These are phyloP conservation scores for Pulveroboletus frians DNA, from an alignment of 768 basidiomycete genomes.

Conservation along the genomic window DNA sequence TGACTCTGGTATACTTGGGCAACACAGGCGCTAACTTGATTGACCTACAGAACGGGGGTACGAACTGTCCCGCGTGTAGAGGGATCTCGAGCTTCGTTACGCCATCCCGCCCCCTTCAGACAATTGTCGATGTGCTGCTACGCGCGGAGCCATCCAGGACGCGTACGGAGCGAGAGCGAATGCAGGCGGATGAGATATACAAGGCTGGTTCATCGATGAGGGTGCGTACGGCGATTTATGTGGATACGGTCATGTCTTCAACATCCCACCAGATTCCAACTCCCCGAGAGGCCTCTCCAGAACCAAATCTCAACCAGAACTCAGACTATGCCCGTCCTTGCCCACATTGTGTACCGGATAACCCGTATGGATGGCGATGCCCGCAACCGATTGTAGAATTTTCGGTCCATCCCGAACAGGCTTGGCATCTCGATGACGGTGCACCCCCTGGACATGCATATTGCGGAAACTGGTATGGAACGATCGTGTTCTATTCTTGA, in stretches of 20 bases:
- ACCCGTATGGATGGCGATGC: slow-evolving; percentile 75
- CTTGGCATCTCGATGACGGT: slow-evolving; percentile 76
- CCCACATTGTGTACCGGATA: slow-evolving; percentile 67
- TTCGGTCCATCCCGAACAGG: slow-evolving; percentile 57
- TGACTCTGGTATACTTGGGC: background rate
- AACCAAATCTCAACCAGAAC: slow-evolving; percentile 62
- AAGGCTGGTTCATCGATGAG: slow-evolving; percentile 54
- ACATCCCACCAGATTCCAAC: slow-evolving; percentile 55
- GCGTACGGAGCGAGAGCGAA: slow-evolving; percentile 63
- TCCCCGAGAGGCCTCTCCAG: slow-evolving; percentile 71
- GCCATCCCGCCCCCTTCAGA: slow-evolving; percentile 69
- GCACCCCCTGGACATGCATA: slow-evolving; percentile 72
- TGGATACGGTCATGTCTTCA: background rate
- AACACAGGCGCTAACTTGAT: slow-evolving; percentile 8
- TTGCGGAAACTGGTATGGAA: slow-evolving; percentile 73
- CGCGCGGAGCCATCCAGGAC: slow-evolving; percentile 65
- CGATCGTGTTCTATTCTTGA: background rate
- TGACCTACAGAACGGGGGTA: slow-evolving; percentile 66
- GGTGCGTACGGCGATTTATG: slow-evolving; percentile 37
- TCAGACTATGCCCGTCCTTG: slow-evolving; percentile 71
- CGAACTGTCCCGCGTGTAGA: slow-evolving; percentile 80
- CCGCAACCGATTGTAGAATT: slow-evolving; percentile 79
- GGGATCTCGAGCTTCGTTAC: slow-evolving; percentile 60
- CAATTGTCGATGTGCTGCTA: slow-evolving; percentile 65
- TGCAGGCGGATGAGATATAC: slow-evolving; percentile 82